These are phyloP conservation scores for Aspergillus costaricaensis DNA, from an alignment of 2,329 filamentous ascomycete genomes.

Conservation along the genomic window DNA sequence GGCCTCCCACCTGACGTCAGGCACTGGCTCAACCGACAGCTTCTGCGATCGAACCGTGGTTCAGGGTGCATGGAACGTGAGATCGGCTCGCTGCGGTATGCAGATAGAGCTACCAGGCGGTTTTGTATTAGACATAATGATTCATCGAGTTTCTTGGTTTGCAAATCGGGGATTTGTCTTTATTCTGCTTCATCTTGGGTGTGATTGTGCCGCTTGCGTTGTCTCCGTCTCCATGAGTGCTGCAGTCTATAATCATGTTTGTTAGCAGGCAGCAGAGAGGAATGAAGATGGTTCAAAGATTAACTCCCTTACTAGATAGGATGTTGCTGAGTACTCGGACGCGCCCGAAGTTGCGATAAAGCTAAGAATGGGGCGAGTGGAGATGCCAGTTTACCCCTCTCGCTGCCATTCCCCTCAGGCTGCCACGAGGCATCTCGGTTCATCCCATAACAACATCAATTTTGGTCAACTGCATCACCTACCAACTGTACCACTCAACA, in stretches of 20 bases:
- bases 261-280: too few relatives aligned
- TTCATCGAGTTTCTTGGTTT: too few relatives aligned
- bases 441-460: neutral
- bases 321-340: neutral
- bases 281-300: too few relatives aligned
- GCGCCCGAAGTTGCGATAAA: neutral
- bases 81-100: neutral
- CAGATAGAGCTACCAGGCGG: too few relatives aligned
- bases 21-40: neutral
- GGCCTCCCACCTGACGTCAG: neutral
- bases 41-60: neutral
- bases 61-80: neutral
- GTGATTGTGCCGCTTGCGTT: too few relatives aligned
- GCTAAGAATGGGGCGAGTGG: neutral
- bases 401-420: neutral
- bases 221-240: too few relatives aligned
- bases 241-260: too few relatives aligned
- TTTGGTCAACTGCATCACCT: neutral
- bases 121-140: too few relatives aligned
- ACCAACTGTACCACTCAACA: constrained; percentile 19
- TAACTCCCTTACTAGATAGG: neutral
- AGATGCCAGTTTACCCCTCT: neutral
- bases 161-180: too few relatives aligned
- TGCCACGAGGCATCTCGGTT: neutral
- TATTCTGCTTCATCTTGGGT: too few relatives aligned